These are phyloP conservation scores for Blastobotrys chiropterorum DNA, from an alignment of 805 yeast genomes.

Conservation along the genomic window DNA sequence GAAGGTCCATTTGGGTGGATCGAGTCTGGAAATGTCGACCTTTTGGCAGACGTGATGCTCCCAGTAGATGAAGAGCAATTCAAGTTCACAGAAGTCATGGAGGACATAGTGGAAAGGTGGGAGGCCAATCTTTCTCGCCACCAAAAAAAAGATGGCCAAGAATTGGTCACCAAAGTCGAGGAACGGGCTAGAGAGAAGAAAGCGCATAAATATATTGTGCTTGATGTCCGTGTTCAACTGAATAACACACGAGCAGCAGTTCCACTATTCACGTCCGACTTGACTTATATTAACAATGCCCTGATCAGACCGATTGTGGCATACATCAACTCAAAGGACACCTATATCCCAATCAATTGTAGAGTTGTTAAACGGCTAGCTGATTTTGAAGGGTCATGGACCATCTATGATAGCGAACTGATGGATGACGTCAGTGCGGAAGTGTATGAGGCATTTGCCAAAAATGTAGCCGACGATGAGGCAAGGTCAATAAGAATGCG, in stretches of 20 bases:
- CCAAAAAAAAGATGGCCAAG: conserved; percentile 11
- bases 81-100: conserved; percentile 32
- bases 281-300: conserved; percentile 89
- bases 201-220: conserved; percentile 53
- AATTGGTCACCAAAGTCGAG: conserved; percentile 28
- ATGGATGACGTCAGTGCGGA: conserved; percentile 89
- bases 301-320: conserved; percentile 91
- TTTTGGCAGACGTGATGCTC: conserved; percentile 84
- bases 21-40: conserved; percentile 82
- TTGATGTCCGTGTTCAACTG: conserved; percentile 73
- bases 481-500: conserved; percentile 62
- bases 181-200: conserved; percentile 23
- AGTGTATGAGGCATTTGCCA: conserved; percentile 84
- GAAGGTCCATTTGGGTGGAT: conserved; percentile 97
- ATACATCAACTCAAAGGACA: conserved; percentile 83
- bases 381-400: conserved; percentile 97
- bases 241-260: conserved; percentile 85
- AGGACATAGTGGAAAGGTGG: conserved; percentile 38
- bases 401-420: conserved; percentile 79
- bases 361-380: conserved; percentile 67
- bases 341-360: conserved; percentile 82
- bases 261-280: conserved; percentile 79
- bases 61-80: conserved; percentile 57
- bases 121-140: conserved; percentile 26
- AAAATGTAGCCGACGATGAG: conserved; percentile 84